Percentiles rank a stretch among this genome's conserved stretches.
Evolutionary conservation across 345 rosid genomes (phyloP).

Genomic region (Carallia brachiata): DNA sequence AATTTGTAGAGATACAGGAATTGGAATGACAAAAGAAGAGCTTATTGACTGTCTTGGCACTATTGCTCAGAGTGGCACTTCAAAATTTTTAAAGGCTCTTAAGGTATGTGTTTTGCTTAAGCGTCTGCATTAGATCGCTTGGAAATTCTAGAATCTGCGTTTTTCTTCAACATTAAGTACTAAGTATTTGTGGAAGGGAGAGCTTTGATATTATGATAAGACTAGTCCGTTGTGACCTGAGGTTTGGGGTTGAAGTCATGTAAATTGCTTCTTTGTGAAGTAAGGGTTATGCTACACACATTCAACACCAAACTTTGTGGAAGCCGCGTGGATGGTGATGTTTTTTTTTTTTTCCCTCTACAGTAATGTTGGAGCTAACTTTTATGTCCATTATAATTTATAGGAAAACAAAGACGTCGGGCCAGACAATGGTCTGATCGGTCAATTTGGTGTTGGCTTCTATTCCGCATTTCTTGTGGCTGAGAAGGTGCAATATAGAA

Average conservation of each 20-base stretch:
- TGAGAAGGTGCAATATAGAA: slow-evolving; percentile 58
- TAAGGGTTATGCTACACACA: no score
- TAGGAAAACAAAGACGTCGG: slow-evolving; percentile 94
- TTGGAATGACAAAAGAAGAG: slow-evolving; percentile 98
- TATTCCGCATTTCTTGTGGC: slow-evolving; percentile 98
- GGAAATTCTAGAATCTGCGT: background rate
- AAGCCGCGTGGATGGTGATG: no score
- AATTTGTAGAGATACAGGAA: slow-evolving; percentile 79
- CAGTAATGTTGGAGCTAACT: background rate
- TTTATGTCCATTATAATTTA: slow-evolving; percentile 3
- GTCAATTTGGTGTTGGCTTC: slow-evolving; percentile 99
- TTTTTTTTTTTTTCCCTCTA: no score
- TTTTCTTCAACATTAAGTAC: background rate
- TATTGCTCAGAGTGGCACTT: slow-evolving; percentile 99
- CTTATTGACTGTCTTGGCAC: slow-evolving; percentile 98
- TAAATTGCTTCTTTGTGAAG: no score
- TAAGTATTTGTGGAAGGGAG: no score
- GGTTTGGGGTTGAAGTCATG: no score
- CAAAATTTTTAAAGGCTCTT: slow-evolving; percentile 85
- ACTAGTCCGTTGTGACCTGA: no score
- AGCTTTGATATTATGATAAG: no score
- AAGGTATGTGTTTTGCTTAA: slow-evolving; percentile 47
- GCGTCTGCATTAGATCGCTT: background rate
- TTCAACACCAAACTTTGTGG: no score
- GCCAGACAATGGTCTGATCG: slow-evolving; percentile 81